phyloP scores from a whole-genome alignment of 257 asterid species.

The Pogostemon cablin region DNA sequence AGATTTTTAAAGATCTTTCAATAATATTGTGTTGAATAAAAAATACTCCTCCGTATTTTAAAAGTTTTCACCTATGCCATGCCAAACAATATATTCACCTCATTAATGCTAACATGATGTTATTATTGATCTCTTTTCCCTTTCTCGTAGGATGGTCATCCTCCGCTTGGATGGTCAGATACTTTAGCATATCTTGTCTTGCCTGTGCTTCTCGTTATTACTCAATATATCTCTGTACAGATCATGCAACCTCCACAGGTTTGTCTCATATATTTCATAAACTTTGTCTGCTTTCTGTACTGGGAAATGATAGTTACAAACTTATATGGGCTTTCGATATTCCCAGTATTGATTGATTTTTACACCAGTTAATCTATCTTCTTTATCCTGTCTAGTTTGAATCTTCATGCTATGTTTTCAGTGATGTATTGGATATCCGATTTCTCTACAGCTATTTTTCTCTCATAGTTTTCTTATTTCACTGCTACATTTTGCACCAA shows the following conservation, averaged over 20 bases:
- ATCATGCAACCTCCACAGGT: constrained; percentile 98
- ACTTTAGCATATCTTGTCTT: constrained; percentile 91
- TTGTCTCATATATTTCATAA: constrained; percentile 30
- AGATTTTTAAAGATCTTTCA: too few species aligned
- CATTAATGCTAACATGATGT: constrained; percentile 5
- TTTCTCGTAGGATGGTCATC: constrained; percentile 84
- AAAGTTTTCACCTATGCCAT: background rate
- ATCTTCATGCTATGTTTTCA: background rate
- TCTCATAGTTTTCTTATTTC: constrained; percentile 17
- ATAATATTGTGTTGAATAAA: too few species aligned
- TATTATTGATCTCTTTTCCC: constrained; percentile 21
- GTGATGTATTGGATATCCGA: constrained; percentile 12
- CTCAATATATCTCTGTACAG: constrained; percentile 85
- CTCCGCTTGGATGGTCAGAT: constrained; percentile 98
- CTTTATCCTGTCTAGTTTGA: constrained; percentile 14
- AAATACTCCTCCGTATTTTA: too few species aligned
- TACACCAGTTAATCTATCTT: background rate
- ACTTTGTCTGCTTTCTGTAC: constrained; percentile 20
- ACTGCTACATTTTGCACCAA: constrained; percentile 2
- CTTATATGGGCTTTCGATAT: constrained; percentile 16
- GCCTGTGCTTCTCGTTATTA: constrained; percentile 72
- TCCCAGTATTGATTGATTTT: background rate
- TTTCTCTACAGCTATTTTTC: constrained; percentile 7
- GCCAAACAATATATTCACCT: background rate
- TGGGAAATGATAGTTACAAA: constrained; percentile 12